Base-by-base conservation (phyloP, 2,329 filamentous ascomycete species). In the Trichoderma sp. region DNA sequence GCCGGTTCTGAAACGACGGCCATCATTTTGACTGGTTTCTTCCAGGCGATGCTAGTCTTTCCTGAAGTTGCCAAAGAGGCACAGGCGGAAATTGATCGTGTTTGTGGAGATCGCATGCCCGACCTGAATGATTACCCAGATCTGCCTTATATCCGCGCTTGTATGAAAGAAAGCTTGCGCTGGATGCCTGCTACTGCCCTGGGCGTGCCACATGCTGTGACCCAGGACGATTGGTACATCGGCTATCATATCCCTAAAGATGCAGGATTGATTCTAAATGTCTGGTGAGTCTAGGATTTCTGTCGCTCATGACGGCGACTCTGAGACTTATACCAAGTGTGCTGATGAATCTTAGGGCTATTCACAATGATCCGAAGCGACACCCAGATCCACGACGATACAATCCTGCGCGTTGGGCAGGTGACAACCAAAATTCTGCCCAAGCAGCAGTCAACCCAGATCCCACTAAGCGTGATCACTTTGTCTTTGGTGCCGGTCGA, bases 301-400 rank as follows among this genome's bases (percentile, higher is more conserved):
- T 15, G 2, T 6, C 21, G 6, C 11, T 8, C 8, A 18, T 1
- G 8, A 3, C 3, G 24, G 7, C 14, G 24, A 3, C 12, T 43
- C 3, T 15, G 8, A 5, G 18, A 3, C 6, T 8, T 18, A 26
- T 9, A 7, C 3, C 12, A 12, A 1, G 8, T 11, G 14, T 28
- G 5, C 36, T 69, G 36, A 69, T 12, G n/a, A 15, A 2, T 12
- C 14, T 14, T 9, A 69, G 66, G 66, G 66, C 66, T 6, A 69
- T 69, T 43, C 66, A 69, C 8, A 69, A 69, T 61, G 66, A 69
- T n/a, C 26, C 66, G 0, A n/a, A 69, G 32, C 28, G 66, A 18
- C 71, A 93, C 78, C 85, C 87, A 0, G 73, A 80, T 15, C 79
- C 79, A 0, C 67, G 71, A 3, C 12, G n/a, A 6, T 81, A 81